Conservation (phyloP, 495 filamentous ascomycete species). For the Hyaloscypha hepaticicola region DNA sequence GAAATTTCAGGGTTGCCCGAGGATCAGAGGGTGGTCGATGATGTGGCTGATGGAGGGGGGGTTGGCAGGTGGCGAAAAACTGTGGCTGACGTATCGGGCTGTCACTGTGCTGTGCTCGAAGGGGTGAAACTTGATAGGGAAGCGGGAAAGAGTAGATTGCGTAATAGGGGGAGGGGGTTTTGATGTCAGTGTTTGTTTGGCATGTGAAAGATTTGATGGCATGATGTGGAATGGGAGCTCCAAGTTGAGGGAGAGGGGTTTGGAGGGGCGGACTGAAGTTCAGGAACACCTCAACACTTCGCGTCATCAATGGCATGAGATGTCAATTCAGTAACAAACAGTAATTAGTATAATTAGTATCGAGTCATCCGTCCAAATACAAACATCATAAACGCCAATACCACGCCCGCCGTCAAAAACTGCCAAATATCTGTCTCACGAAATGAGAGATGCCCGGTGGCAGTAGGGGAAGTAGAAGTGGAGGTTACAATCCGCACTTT, state of each 20-base stretch:
- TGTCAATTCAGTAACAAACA: not conserved
- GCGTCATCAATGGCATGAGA: not conserved
- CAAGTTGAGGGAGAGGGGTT: not conserved
- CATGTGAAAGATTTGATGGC: not conserved
- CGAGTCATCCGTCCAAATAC: not conserved
- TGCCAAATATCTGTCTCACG: not conserved
- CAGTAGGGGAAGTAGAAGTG: not conserved
- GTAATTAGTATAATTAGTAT: not conserved
- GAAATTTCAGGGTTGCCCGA: not conserved
- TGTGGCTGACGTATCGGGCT: constrained; percentile 6
- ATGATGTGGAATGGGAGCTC: no score
- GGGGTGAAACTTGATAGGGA: not conserved
- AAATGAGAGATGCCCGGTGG: not conserved
- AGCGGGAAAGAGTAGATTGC: not conserved
- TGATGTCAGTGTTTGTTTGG: not conserved
- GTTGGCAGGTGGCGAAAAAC: not conserved
- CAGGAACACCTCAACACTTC: not conserved
- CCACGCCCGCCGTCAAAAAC: not conserved
- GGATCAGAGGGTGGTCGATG: not conserved
- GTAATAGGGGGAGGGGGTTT: not conserved
- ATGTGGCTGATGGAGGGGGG: not conserved
- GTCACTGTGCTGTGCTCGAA: not conserved
- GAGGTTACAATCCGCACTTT: not conserved
- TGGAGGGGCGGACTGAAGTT: not conserved
- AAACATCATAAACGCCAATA: not conserved